Base-by-base conservation (phyloP, 495 filamentous ascomycete species). In the Coniosporium apollinis region DNA sequence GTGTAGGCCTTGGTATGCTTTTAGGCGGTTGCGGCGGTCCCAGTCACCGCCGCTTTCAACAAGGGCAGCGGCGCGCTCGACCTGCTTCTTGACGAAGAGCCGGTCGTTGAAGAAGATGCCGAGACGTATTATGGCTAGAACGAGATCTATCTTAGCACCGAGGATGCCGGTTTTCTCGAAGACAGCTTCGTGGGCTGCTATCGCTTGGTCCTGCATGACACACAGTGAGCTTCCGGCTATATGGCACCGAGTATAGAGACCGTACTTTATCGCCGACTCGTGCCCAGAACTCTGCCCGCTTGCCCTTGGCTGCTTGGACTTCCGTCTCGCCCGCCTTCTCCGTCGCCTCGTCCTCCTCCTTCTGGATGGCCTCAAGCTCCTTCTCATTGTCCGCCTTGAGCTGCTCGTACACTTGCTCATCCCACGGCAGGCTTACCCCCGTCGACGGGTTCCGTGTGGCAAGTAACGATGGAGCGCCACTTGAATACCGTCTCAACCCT, bases 281-380 rank as follows among this genome's bases (percentile, higher is more conserved):
- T 19, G 91, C 84, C 67, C 78, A 94, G 61, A 89, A 89, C 51
- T 97, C 89, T 21, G 91, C 89, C 47, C 85, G 69, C 66, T 96
- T 97, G 31, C 86, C 85, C 55, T 75, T 71, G 34, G 89, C 89
- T 41, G 83, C 82, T 57, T 83, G 74, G 33, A 97, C 76, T 60
- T 97, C 89, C 5, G 82, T 93, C 47, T 97, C 89, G 28, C 89
- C 89, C 38, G 87, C 89, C 51, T 85, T 85, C 62, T 97, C 89
- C 24, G 30, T 32, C 17, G 46, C 49, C 9, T 46, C 38, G 10
- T 92, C 85, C 53, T 94, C 79, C 56, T 96, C 89, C 59, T 93
- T 94, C 57, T 93, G 77, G 54, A 83, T 80, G n/a, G 66, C 67
- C 42, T 84, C 83, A 28, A 96, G 65, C 67, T 94, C 86, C 53